Percentiles rank a stretch among this genome's conserved stretches.
phyloP scores from a whole-genome alignment of 495 filamentous ascomycete genomes.

The Podospora pseudopauciseta region DNA sequence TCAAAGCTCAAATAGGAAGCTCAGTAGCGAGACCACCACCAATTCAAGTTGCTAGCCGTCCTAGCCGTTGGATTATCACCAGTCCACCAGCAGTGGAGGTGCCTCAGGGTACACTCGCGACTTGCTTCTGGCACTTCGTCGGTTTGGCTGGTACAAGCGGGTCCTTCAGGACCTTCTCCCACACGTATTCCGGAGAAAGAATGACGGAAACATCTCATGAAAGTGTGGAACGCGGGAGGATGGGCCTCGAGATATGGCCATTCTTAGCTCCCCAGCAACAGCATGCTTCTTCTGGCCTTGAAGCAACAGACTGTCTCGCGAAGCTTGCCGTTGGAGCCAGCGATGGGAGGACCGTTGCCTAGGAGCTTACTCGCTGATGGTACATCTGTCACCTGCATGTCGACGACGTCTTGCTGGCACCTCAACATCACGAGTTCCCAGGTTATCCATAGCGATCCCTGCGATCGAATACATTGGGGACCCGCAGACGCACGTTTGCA shows the following conservation, averaged over 20 bases:
- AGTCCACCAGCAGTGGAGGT: neutral
- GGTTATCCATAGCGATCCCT: neutral
- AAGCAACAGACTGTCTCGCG: neutral
- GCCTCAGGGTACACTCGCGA: neutral
- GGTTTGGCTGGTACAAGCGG: too few relatives aligned
- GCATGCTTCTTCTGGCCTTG: too few relatives aligned
- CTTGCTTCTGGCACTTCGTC: neutral
- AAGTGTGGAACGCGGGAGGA: neutral
- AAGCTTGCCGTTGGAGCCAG: neutral
- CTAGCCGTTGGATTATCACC: neutral
- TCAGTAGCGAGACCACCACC: neutral
- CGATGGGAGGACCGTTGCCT: neutral
- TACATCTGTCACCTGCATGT: neutral
- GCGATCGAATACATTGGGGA: neutral
- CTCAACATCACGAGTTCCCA: neutral
- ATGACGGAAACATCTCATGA: neutral
- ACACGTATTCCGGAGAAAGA: neutral
- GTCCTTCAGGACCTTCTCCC: conserved; percentile 3
- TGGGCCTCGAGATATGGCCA: neutral
- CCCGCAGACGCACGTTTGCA: neutral
- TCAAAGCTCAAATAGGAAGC: conserved; percentile 8
- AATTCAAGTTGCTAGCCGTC: neutral
- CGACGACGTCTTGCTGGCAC: neutral
- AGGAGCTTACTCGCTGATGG: neutral
- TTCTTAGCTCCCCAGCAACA: neutral